Conservation (phyloP, 1,139 yeast genomes). For the Geotrichum aggregatum region DNA sequence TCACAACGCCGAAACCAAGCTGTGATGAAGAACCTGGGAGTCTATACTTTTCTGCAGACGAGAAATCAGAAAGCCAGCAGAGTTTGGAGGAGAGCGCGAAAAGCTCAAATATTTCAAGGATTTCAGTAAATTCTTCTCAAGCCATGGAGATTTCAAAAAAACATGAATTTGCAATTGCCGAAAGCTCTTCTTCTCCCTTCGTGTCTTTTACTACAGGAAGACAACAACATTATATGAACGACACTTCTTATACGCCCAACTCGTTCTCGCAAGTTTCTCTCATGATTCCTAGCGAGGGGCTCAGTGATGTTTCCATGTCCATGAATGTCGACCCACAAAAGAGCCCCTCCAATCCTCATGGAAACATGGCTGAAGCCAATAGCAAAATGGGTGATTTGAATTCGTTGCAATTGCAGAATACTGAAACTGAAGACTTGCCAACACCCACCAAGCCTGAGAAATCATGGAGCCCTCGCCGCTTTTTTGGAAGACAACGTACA, state of each 20-base stretch:
- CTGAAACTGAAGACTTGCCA: too few relatives aligned
- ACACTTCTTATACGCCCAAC: background rate
- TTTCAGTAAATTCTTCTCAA: background rate
- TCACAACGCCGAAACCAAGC: too few relatives aligned
- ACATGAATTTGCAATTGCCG: background rate
- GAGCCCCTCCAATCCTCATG: background rate
- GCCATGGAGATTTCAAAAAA: background rate
- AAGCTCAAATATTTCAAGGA: background rate
- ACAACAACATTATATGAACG: background rate
- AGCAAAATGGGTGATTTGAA: too few relatives aligned
- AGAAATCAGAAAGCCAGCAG: background rate
- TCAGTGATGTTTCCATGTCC: background rate
- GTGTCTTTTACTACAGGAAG: background rate
- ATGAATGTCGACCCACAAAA: too few relatives aligned
- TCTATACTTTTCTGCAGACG: too few relatives aligned
- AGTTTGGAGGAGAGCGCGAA: background rate
- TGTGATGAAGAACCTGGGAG: too few relatives aligned
- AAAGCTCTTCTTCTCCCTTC: background rate
- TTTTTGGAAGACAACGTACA: too few relatives aligned
- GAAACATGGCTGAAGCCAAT: too few relatives aligned
- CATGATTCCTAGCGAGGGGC: conserved; percentile 9
- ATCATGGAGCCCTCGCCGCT: too few relatives aligned
- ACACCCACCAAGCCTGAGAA: too few relatives aligned
- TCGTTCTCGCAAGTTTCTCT: conserved; percentile 16
- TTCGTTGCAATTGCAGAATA: too few relatives aligned